Evolutionary conservation across 2,329 filamentous ascomycete species (phyloP).

Genomic region (Camptophora hylomeconis): DNA sequence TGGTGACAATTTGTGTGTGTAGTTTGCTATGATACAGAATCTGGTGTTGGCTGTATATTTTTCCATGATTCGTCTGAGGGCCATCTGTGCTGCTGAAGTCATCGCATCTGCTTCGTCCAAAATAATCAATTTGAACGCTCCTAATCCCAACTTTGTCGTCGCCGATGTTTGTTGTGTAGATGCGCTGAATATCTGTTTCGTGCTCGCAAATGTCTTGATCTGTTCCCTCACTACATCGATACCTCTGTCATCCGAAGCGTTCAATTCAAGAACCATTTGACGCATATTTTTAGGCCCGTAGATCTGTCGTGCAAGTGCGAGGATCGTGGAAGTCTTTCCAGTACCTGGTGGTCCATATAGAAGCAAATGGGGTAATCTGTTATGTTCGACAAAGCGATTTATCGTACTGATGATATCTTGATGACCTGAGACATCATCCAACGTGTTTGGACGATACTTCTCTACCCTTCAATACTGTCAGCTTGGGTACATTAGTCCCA

Average conservation of each 20-base stretch:
- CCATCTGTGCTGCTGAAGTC: conserved; percentile 99
- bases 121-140: conserved; percentile 87
- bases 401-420: conserved; percentile 95
- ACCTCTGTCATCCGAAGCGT: conserved; percentile 91
- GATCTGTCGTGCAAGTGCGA: conserved; percentile 83
- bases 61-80: conserved; percentile 91
- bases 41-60: conserved; percentile 97
- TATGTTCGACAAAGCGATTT: conserved; percentile 92
- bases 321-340: conserved; percentile 91
- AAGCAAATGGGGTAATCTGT: conserved; percentile 86
- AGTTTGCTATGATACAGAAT: conserved; percentile 98
- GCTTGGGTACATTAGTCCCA: too few species aligned
- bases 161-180: conserved; percentile 32
- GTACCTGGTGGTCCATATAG: conserved; percentile 95
- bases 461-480: conserved; percentile 57
- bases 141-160: conserved; percentile 38
- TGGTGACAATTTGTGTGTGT: conserved; percentile 92
- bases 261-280: conserved; percentile 96
- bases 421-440: conserved; percentile 89
- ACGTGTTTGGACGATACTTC: conserved; percentile 81
- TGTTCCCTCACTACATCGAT: conserved; percentile 97
- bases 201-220: conserved; percentile 89
- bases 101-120: conserved; percentile 98
- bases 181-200: conserved; percentile 88
- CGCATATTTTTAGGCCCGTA: conserved; percentile 87